These are phyloP conservation scores for Pulicaria dysenterica DNA, from an alignment of 129 eudicot species.

Conservation along the genomic window DNA sequence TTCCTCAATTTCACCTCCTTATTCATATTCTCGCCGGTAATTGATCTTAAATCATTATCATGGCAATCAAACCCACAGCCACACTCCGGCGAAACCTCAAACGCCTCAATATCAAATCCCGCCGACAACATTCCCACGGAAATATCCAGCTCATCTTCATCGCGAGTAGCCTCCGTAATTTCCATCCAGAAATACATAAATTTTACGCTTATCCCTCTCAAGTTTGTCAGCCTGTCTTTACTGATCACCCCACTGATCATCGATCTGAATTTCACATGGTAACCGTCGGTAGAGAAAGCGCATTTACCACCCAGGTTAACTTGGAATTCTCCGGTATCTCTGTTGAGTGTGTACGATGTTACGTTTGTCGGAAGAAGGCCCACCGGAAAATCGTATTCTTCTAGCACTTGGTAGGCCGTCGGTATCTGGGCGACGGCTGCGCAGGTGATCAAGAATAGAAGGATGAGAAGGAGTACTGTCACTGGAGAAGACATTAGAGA, in stretches of 20 bases:
- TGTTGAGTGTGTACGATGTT: slow-evolving; percentile 11
- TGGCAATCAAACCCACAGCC: slow-evolving; percentile 15
- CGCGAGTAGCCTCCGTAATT: slow-evolving; percentile 11
- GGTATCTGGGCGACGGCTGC: slow-evolving; percentile 3
- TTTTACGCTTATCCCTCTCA: slow-evolving; percentile 16
- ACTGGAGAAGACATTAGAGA: slow-evolving; percentile 31
- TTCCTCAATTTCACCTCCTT: background rate
- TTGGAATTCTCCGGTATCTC: slow-evolving; percentile 11
- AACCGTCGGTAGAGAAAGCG: slow-evolving; percentile 8
- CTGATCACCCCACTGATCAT: slow-evolving; percentile 23
- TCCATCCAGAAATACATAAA: slow-evolving; percentile 3
- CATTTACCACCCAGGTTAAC: slow-evolving; percentile 13
- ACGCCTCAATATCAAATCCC: slow-evolving; percentile 6
- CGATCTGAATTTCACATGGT: background rate
- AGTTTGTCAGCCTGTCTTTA: background rate
- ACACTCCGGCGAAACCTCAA: slow-evolving; percentile 16
- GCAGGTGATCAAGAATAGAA: background rate
- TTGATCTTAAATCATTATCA: too few relatives aligned
- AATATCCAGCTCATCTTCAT: slow-evolving; percentile 9
- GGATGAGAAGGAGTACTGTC: slow-evolving; percentile 9
- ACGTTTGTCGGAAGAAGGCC: slow-evolving; percentile 23
- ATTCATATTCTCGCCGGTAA: background rate
- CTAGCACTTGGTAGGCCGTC: slow-evolving; percentile 6
- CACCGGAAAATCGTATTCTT: slow-evolving; percentile 11
- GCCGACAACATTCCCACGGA: slow-evolving; percentile 13